Percentiles rank a stretch among this genome's conserved stretches.
Evolutionary conservation across 768 basidiomycete genomes (phyloP).

Genomic region (Mycena venus): DNA sequence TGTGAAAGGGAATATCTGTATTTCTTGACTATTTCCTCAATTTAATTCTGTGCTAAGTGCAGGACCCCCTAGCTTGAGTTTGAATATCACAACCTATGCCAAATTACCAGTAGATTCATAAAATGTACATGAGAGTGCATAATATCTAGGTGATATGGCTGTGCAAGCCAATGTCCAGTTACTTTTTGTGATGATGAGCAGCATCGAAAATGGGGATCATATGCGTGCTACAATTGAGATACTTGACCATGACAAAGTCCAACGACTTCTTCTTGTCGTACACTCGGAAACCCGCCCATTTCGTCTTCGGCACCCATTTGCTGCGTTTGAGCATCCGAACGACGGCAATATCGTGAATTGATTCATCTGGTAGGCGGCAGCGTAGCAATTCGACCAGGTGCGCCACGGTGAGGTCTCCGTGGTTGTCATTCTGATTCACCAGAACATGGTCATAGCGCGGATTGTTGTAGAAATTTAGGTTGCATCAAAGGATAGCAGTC

Average conservation of each 20-base stretch:
- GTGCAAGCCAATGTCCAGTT: too few relatives aligned
- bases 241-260: background rate
- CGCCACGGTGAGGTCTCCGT: background rate
- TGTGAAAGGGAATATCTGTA: too few relatives aligned
- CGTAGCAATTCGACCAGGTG: background rate
- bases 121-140: too few relatives aligned
- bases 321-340: background rate
- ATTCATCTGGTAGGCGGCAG: background rate
- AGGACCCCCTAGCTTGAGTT: too few relatives aligned
- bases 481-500: background rate
- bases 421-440: background rate
- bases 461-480: background rate
- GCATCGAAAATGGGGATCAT: background rate
- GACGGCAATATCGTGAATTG: background rate
- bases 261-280: background rate
- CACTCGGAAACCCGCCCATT: background rate
- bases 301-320: conserved; percentile 3
- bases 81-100: too few relatives aligned
- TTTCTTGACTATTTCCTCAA: too few relatives aligned
- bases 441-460: background rate
- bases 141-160: too few relatives aligned
- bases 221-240: background rate
- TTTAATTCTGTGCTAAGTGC: too few relatives aligned
- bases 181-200: too few relatives aligned
- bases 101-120: too few relatives aligned